These are phyloP conservation scores for Ajuga chamaepitys DNA, from an alignment of 257 asterid species.

Conservation along the genomic window DNA sequence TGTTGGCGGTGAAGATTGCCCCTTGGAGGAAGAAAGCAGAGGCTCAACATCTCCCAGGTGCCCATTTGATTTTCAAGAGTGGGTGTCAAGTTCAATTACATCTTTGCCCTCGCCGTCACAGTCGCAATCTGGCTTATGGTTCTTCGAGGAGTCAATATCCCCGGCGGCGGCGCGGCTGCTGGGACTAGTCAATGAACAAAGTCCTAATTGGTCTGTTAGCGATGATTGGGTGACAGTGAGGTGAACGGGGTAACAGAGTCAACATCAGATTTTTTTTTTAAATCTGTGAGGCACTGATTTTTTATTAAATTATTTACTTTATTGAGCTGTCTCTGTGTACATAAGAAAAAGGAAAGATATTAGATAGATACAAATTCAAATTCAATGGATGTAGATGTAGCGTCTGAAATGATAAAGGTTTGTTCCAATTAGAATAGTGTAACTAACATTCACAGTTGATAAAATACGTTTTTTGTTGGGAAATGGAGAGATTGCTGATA, in stretches of 20 bases:
- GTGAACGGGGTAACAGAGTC: slow-evolving; percentile 23
- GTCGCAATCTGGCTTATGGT: slow-evolving; percentile 10
- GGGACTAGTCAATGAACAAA: slow-evolving; percentile 16
- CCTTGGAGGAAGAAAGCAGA: neutral
- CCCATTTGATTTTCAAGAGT: slow-evolving; percentile 66
- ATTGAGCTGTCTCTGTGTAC: neutral
- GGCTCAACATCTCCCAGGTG: slow-evolving; percentile 51
- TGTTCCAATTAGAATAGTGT: neutral
- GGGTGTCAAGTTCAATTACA: slow-evolving; percentile 42
- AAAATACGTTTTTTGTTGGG: neutral
- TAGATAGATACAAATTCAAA: too few species aligned
- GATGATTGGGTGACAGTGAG: slow-evolving; percentile 68
- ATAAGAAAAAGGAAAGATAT: neutral
- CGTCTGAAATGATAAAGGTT: neutral
- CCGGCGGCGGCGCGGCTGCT: slow-evolving; percentile 40
- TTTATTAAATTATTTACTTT: neutral
- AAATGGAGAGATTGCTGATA: neutral
- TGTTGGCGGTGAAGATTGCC: slow-evolving; percentile 17
- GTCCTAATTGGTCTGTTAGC: slow-evolving; percentile 43
- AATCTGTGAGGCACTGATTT: neutral
- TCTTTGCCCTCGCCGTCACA: slow-evolving; percentile 33
- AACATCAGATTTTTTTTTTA: slow-evolving; percentile 14
- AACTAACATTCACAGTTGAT: neutral
- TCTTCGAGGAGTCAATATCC: slow-evolving; percentile 8
- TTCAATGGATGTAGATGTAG: neutral